phyloP scores from a whole-genome alignment of 805 yeast species.

The Starmerella potacharoeniae region DNA sequence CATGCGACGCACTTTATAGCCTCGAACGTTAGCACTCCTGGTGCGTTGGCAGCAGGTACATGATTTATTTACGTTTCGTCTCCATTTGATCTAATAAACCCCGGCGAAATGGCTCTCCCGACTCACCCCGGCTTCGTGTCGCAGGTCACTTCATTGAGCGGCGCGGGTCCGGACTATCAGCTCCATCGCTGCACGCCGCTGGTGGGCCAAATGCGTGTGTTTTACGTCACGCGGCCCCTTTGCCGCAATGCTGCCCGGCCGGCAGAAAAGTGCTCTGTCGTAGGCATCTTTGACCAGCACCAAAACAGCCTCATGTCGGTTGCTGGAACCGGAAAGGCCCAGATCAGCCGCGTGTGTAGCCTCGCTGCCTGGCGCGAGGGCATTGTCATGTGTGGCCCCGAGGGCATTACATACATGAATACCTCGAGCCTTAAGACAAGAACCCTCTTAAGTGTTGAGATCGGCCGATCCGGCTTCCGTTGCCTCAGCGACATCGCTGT shows the following conservation, averaged over 20 bases:
- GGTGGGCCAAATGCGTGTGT: background rate
- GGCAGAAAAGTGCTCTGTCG: background rate
- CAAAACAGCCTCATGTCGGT: background rate
- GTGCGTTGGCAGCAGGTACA: background rate
- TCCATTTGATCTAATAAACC: background rate
- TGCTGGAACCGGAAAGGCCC: background rate
- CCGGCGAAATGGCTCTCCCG: background rate
- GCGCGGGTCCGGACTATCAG: background rate
- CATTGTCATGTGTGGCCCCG: background rate
- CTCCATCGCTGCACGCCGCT: background rate
- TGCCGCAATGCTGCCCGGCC: background rate
- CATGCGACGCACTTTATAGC: background rate
- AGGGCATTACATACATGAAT: constrained; percentile 1
- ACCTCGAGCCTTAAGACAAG: background rate
- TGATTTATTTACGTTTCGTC: background rate
- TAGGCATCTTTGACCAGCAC: background rate
- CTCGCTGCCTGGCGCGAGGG: background rate
- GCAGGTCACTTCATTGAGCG: background rate
- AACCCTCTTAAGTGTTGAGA: background rate
- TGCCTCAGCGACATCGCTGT: constrained; percentile 1
- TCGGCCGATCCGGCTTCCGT: background rate
- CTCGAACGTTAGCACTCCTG: background rate
- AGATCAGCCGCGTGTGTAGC: background rate
- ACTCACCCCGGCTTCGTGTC: background rate
- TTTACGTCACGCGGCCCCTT: background rate